These are phyloP conservation scores for Rhodosporidiobolus sp. DNA, from an alignment of 768 basidiomycete genomes.

Conservation along the genomic window DNA sequence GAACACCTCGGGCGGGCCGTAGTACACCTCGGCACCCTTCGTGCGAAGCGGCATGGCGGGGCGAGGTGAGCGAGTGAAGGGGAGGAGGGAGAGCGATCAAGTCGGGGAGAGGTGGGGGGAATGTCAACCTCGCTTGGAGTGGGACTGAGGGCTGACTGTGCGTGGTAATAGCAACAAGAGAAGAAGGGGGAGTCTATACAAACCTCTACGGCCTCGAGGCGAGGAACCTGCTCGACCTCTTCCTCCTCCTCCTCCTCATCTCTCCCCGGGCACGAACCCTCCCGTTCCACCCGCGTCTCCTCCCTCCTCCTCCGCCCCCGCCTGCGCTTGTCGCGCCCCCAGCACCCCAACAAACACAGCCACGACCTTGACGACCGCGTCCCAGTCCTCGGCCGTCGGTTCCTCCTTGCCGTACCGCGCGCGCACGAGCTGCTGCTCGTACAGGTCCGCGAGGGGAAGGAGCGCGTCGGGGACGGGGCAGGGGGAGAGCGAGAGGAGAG, in stretches of 20 bases:
- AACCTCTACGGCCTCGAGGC: not conserved
- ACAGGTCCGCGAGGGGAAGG: constrained; percentile 22
- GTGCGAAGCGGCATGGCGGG: not conserved
- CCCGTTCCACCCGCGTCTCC: too few species aligned
- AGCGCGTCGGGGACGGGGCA: constrained; percentile 12
- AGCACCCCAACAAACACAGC: constrained; percentile 21
- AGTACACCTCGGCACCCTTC: not conserved
- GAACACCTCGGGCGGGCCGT: not conserved
- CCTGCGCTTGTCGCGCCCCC: not conserved
- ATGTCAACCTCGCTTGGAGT: not conserved
- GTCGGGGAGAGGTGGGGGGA: not conserved
- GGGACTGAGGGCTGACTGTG: not conserved
- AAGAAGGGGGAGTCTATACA: not conserved
- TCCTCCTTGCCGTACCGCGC: constrained; percentile 11
- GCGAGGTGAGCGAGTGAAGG: not conserved
- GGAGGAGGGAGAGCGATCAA: too few species aligned
- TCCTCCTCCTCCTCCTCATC: too few species aligned
- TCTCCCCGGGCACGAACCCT: not conserved
- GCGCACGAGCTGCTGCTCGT: constrained; percentile 9
- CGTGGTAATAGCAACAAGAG: not conserved
- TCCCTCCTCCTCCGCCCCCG: not conserved
- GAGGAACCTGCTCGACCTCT: too few species aligned
- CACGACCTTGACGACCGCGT: constrained; percentile 12
- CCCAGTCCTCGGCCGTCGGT: constrained; percentile 17
- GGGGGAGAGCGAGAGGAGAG: not conserved